Evolutionary conservation across 352 stramenopile species (phyloP), one percentile per base, ranked within the genome.

Genomic region (Nothophytophthora sp.): DNA sequence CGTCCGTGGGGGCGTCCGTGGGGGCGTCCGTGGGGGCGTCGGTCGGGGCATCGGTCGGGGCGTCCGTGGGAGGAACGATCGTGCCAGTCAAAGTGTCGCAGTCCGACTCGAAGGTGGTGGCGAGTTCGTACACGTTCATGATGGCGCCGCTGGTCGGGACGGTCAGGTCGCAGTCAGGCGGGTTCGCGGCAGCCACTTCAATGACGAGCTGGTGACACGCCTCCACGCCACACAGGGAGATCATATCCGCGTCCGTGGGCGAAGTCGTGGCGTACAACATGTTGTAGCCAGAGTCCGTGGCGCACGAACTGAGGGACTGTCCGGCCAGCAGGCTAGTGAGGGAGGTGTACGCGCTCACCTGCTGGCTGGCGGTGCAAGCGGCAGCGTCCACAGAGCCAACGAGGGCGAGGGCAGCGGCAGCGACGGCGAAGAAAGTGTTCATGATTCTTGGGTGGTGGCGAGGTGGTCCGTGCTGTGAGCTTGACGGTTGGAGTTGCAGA

Each of bases 121-220:
- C 70, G 28, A 81, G 60, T 10, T 51, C 13, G 35, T 70, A 53
- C 15, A 78, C 55, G 48, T 81, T 81, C 52, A 76, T 71, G 50
- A 65, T 33, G 18, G 57, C 42, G 15, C 36, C 20, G 52, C 67
- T 80, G n/a, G 62, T 74, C 16, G 70, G 67, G 44, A 81, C 71
- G 30, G 22, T 43, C n/a, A 81, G 48, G 23, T 65, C 48, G 52
- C 70, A 81, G 57, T 81, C 43, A 4, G 67, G 60, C 0, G 64
- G 60, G 40, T 68, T 70, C 27, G 61, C 50, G 10, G 42, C 28
- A 3, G 59, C 30, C 20, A 81, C 58, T 12, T 30, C 25, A 11
- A 53, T 39, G 37, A 77, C 61, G 13, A 81, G 40, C 11, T 53
- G 35, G 34, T 77, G 46, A 44, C 70, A 81, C 22, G 33, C 33